phyloP scores from a whole-genome alignment of 805 yeast species.

The Yamadazyma sp. region DNA sequence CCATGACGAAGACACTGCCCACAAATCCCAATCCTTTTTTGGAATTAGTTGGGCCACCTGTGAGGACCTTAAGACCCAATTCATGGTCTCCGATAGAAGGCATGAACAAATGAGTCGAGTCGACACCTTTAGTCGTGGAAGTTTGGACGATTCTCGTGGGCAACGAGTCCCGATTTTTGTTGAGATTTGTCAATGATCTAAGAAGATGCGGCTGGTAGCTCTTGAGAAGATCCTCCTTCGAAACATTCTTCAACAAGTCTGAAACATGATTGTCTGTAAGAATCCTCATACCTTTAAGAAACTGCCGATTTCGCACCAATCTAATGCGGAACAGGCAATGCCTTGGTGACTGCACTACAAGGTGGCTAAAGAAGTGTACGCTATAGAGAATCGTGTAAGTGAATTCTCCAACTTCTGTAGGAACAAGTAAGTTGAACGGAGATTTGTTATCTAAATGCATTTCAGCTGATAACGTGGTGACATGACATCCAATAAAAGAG shows the following conservation, averaged over 20 bases:
- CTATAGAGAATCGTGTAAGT: no score
- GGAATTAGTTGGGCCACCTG: slow-evolving; percentile 46
- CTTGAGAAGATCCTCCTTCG: slow-evolving; percentile 6
- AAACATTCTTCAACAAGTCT: neutral
- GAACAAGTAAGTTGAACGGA: no score
- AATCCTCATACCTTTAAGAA: slow-evolving; percentile 10
- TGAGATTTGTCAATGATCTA: neutral
- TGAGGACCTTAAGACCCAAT: slow-evolving; percentile 61
- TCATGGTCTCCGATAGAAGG: slow-evolving; percentile 54
- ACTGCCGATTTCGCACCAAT: neutral
- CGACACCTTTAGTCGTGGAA: slow-evolving; percentile 33
- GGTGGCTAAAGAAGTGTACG: no score
- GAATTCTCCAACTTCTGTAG: no score
- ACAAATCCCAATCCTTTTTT: slow-evolving; percentile 49
- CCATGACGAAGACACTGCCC: slow-evolving; percentile 54
- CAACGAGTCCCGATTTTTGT: slow-evolving; percentile 24
- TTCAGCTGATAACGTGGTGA: no score
- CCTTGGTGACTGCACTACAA: no score
- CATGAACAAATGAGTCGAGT: slow-evolving; percentile 59
- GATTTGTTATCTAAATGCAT: no score
- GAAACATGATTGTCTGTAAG: slow-evolving; percentile 8
- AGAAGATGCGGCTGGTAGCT: slow-evolving; percentile 10
- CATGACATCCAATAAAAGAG: no score
- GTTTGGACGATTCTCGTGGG: slow-evolving; percentile 54
- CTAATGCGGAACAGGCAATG: no score